These are phyloP conservation scores for Cucumis hystrix DNA, from an alignment of 306 rosid species.

Conservation along the genomic window DNA sequence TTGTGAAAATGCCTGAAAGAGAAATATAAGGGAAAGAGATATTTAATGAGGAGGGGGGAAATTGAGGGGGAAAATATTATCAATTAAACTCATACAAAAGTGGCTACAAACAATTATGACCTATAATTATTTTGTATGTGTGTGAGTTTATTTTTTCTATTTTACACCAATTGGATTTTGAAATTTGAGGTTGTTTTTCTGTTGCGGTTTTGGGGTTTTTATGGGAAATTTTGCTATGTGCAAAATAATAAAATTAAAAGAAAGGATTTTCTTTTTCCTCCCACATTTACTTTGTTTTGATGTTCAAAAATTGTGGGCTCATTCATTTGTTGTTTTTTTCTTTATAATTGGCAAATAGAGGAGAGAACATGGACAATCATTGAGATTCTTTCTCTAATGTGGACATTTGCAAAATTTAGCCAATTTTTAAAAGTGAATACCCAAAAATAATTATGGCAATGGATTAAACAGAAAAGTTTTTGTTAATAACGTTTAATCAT, in stretches of 20 bases:
- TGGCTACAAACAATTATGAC: neutral
- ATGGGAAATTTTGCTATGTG: neutral
- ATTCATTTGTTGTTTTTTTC: neutral
- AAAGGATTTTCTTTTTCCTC: no score
- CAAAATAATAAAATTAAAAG: neutral
- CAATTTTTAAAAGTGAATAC: neutral
- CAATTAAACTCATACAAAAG: neutral
- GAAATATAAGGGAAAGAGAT: neutral
- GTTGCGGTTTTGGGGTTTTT: neutral
- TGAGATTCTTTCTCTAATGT: neutral
- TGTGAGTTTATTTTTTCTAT: neutral
- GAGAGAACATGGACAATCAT: neutral
- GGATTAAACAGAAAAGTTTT: neutral
- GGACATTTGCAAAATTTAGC: neutral
- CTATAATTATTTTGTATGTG: neutral
- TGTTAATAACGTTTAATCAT: neutral
- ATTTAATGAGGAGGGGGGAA: neutral
- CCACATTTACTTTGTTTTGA: neutral
- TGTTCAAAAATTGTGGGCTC: constrained; percentile 4
- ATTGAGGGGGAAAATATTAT: neutral
- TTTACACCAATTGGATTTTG: neutral
- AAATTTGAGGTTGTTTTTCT: neutral
- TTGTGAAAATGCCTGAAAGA: constrained; percentile 8
- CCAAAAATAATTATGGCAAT: neutral
- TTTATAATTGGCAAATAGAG: neutral